Evolutionary conservation across 176 grass and related monocot species (phyloP).

Genomic region (Alloteropsis semialata): DNA sequence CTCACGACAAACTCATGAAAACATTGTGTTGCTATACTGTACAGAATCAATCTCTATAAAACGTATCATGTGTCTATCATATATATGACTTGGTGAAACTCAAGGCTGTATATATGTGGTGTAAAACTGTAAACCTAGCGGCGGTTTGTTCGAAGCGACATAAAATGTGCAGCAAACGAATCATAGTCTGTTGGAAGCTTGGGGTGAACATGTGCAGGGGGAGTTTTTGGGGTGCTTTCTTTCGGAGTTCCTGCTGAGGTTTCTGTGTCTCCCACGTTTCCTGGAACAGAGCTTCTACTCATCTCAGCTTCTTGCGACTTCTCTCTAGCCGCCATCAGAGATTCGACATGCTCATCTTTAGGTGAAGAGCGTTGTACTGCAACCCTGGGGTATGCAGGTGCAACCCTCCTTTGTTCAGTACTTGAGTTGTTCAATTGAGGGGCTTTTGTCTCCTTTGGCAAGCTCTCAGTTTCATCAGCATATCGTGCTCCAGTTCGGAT

Average conservation of each 20-base stretch:
- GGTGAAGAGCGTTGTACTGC: slow-evolving; percentile 33
- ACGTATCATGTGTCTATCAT: not conserved
- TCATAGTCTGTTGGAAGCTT: slow-evolving; percentile 86
- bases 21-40: slow-evolving; percentile 40
- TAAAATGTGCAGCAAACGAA: slow-evolving; percentile 84
- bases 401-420: slow-evolving; percentile 25
- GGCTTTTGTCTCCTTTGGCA: slow-evolving; percentile 14
- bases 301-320: slow-evolving; percentile 26
- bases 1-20: not conserved
- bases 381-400: slow-evolving; percentile 24
- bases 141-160: slow-evolving; percentile 67
- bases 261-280: slow-evolving; percentile 25
- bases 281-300: slow-evolving; percentile 15
- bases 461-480: slow-evolving; percentile 20
- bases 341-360: slow-evolving; percentile 28
- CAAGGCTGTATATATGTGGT: not conserved
- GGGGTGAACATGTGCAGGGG: slow-evolving; percentile 56
- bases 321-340: slow-evolving; percentile 16
- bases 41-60: slow-evolving; percentile 25
- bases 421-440: not conserved
- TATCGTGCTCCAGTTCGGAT: slow-evolving; percentile 13
- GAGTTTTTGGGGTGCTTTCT: slow-evolving; percentile 31
- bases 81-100: not conserved
- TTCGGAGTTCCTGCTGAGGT: slow-evolving; percentile 17
- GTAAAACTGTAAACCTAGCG: slow-evolving; percentile 26